These are phyloP conservation scores for Boechera retrofracta DNA, from an alignment of 345 rosid genomes.

Conservation along the genomic window DNA sequence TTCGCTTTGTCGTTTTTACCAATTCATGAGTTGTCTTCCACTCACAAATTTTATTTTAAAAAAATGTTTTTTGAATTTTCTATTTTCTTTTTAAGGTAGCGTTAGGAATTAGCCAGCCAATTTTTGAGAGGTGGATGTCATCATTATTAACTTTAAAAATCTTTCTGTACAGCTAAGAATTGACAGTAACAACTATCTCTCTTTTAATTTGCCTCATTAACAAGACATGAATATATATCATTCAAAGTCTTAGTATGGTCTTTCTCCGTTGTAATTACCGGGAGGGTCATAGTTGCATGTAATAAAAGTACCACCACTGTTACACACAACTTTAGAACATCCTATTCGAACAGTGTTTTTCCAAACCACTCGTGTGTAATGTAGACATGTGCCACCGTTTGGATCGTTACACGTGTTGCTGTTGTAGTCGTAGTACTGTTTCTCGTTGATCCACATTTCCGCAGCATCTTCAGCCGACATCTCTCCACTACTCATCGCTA, in stretches of 20 bases:
- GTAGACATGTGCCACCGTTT: constrained; percentile 39
- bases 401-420: constrained; percentile 45
- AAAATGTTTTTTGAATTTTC: not conserved
- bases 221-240: not conserved
- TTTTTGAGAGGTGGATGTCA: constrained; percentile 53
- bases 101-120: constrained; percentile 44
- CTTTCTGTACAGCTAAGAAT: constrained; percentile 43
- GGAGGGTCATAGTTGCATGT: constrained; percentile 66
- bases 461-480: constrained; percentile 44
- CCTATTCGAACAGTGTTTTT: constrained; percentile 34
- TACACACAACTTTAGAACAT: constrained; percentile 62
- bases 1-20: constrained; percentile 54
- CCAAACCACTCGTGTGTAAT: constrained; percentile 46
- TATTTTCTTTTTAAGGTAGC: constrained; percentile 14
- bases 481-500: constrained; percentile 45
- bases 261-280: constrained; percentile 52
- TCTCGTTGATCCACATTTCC: constrained; percentile 49
- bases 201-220: not conserved
- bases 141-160: constrained; percentile 31
- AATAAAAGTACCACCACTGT: constrained; percentile 58
- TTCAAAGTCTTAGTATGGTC: constrained; percentile 43
- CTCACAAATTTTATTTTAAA: not conserved
- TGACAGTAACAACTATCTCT: constrained; percentile 24
- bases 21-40: constrained; percentile 45
- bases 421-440: constrained; percentile 27